Evolutionary conservation across 768 basidiomycete species (phyloP), one percentile per base, ranked within the genome.

Genomic region (Suillus discolor): DNA sequence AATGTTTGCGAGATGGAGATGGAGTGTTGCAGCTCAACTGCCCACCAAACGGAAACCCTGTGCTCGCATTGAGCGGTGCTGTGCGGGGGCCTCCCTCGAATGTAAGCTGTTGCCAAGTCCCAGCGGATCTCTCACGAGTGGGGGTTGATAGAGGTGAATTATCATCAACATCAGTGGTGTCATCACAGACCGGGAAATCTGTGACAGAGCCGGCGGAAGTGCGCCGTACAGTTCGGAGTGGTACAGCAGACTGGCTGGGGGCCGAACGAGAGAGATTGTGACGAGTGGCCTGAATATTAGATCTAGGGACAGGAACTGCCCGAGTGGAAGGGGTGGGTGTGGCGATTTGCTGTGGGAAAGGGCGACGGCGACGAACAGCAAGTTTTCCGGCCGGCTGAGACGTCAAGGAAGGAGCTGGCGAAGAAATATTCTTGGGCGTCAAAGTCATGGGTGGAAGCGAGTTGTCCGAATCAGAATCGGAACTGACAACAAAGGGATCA

Each of bases 141-240:
- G 88, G 89, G 0, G 89, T 89, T 28, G 83, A 79, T 31, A 85
- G 84, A 9, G 81, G 79, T 41, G 79, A 79, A n/a, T 60, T 73
- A 18, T 82, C 79, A 34, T 79, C 75, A 6, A 78, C 79, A 54
- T 89, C 87, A 47, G 84, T 88, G 68, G 84, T 82, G 70, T 93
- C 91, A 68, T 93, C 91, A 69, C 91, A 92, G 54, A 93, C 77
- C 3, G 89, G 91, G 75, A 91, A 91, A 42, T 77, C 79, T 55
- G 70, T 59, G 57, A 73, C 70, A 62, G 71, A 57, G n/a, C 75
- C 76, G 12, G 74, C 71, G 1, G 72, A 74, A 5, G 75, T 70
- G 57, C 79, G 80, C 57, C 79, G 79, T 66, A 47, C 68, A 49
- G 75, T 67, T 49, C 74, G 75, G 57, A 69, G 66, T 60, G 72